phyloP scores from a whole-genome alignment of 164 flowering plant species.

The Vitis rotundifolia region DNA sequence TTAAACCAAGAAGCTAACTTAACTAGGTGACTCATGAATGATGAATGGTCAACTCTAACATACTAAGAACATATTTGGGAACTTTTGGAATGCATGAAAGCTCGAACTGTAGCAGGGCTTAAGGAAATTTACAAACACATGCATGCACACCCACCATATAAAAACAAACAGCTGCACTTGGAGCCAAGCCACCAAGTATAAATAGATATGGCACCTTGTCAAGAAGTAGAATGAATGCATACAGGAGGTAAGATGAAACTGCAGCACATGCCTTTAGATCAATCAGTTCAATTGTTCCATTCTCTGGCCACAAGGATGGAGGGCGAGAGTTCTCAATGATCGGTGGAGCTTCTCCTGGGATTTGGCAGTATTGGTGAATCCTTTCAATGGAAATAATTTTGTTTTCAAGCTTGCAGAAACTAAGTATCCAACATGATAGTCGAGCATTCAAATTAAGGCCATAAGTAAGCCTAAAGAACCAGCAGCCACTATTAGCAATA shows the following conservation, averaged over 20 bases:
- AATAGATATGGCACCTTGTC: not conserved
- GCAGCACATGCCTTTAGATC: slow-evolving; percentile 70
- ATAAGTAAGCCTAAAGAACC: slow-evolving; percentile 68
- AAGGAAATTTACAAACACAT: too few species aligned
- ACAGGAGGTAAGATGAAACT: not conserved
- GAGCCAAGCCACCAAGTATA: too few species aligned
- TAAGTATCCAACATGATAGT: slow-evolving; percentile 92
- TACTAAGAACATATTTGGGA: too few species aligned
- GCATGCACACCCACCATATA: too few species aligned
- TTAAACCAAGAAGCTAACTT: too few species aligned
- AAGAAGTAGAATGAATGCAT: not conserved
- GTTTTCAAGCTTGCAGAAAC: slow-evolving; percentile 98
- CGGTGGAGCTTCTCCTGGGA: slow-evolving; percentile 86
- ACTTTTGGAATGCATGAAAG: too few species aligned
- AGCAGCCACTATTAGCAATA: slow-evolving; percentile 13
- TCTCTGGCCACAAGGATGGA: slow-evolving; percentile 87
- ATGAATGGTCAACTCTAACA: too few species aligned
- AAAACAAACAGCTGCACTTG: too few species aligned
- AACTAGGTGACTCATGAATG: too few species aligned
- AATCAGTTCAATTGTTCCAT: slow-evolving; percentile 73
- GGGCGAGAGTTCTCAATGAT: slow-evolving; percentile 77
- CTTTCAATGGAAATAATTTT: slow-evolving; percentile 97
- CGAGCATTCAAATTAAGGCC: slow-evolving; percentile 97
- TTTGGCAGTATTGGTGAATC: slow-evolving; percentile 83
- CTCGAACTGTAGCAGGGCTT: too few species aligned